Evolutionary conservation across 169 alveolate genomes (phyloP).

Genomic region (Amoebophrya sp.): DNA sequence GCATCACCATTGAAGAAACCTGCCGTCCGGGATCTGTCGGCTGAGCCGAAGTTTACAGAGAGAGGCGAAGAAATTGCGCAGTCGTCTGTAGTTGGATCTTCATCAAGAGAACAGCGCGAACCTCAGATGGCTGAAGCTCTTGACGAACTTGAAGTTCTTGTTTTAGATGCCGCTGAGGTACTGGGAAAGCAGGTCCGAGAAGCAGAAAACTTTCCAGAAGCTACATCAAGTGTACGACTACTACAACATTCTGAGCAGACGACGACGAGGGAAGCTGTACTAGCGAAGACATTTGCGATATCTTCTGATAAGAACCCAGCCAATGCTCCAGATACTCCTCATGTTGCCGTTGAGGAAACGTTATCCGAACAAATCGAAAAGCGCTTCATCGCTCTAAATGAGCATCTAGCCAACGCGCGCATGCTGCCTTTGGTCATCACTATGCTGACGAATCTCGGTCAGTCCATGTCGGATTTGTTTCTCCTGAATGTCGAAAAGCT

Average conservation of each 20-base stretch:
- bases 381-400: neutral
- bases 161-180: neutral
- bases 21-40: too few relatives aligned
- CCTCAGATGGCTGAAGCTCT: neutral
- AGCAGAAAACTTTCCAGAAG: too few relatives aligned
- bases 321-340: too few relatives aligned
- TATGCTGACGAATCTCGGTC: neutral
- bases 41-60: too few relatives aligned
- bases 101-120: neutral
- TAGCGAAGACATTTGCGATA: too few relatives aligned
- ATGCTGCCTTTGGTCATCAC: neutral
- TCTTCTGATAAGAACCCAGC: too few relatives aligned
- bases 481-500: neutral
- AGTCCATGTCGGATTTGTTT: neutral
- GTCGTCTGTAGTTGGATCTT: too few relatives aligned
- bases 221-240: too few relatives aligned
- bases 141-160: neutral
- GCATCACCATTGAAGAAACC: neutral
- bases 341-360: too few relatives aligned
- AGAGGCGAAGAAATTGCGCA: too few relatives aligned
- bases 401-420: neutral
- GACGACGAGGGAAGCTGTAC: too few relatives aligned
- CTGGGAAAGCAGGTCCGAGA: neutral
- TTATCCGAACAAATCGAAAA: neutral
- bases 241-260: too few relatives aligned